phyloP scores from a whole-genome alignment of 768 basidiomycete genomes.

The Rhizopogon salebrosus region DNA sequence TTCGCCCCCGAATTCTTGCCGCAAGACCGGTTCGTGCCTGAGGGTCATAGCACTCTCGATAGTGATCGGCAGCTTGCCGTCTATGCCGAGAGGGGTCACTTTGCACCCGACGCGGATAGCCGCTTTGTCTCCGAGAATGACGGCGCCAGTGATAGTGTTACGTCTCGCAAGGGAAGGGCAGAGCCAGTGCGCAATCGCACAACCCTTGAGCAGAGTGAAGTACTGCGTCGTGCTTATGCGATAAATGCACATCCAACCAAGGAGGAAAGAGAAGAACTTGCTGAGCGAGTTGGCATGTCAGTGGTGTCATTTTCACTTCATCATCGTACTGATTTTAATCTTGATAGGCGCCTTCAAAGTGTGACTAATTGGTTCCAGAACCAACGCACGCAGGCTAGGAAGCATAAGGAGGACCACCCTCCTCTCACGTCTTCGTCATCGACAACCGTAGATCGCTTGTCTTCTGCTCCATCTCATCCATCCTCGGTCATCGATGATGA shows the following conservation, averaged over 20 bases:
- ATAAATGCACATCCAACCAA: slow-evolving; percentile 61
- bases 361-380: slow-evolving; percentile 89
- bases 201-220: slow-evolving; percentile 59
- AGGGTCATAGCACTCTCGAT: slow-evolving; percentile 26
- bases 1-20: slow-evolving; percentile 25
- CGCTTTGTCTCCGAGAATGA: slow-evolving; percentile 50
- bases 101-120: slow-evolving; percentile 45
- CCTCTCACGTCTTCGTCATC: slow-evolving; percentile 16
- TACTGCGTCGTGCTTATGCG: slow-evolving; percentile 62
- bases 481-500: slow-evolving; percentile 1
- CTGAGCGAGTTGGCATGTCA: slow-evolving; percentile 72
- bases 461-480: slow-evolving; percentile 1
- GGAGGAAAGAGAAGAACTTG: slow-evolving; percentile 61
- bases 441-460: slow-evolving; percentile 19
- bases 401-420: slow-evolving; percentile 51
- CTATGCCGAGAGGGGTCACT: slow-evolving; percentile 43
- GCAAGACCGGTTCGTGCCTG: slow-evolving; percentile 29
- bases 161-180: slow-evolving; percentile 25
- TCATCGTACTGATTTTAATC: slow-evolving; percentile 16
- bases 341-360: slow-evolving; percentile 65
- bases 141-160: slow-evolving; percentile 15
- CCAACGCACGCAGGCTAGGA: slow-evolving; percentile 73
- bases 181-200: slow-evolving; percentile 51
- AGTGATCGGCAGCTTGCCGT: slow-evolving; percentile 17
- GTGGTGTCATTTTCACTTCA: slow-evolving; percentile 26